Evolutionary conservation across 2,329 filamentous ascomycete species (phyloP), one percentile per base, ranked within the genome.

Genomic region (Chaetomiaceae sp.): DNA sequence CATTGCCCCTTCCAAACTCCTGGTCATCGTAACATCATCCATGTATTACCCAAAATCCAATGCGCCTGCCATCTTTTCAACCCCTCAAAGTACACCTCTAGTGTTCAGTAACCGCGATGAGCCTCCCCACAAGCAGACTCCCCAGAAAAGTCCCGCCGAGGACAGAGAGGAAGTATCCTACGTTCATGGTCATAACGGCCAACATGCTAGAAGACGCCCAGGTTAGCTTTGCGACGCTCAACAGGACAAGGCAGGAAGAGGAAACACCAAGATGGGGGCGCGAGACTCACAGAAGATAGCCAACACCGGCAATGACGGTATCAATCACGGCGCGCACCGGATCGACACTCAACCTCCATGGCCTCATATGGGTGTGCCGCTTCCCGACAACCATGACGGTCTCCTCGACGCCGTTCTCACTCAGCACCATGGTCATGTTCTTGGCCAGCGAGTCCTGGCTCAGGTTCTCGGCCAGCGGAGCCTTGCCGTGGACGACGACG

Each of bases 151-250:
- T 79, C 31, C 86, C 86, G 4, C 75, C 85, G 10, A 95, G 76
- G 7, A 89, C 74, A 0, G 85, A 87, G 45, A 88, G 66, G 66
- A 90, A 90, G 65, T 90, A 91, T 17, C 87, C 87, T 19, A 90
- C 77, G 61, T 91, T 91, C 72, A 87, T 80, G 2, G 86, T 87
- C 87, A 91, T 96, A 64, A 95, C 86, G 13, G 87, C 88, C 70
- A 96, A 72, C 90, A 96, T 96, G 53, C 90, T 96, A n/a, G 34
- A n/a, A 21, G 5, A 4, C 13, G 39, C 44, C 17, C n/a, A n/a
- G 54, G 16, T 44, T 17, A 56, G 51, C 17, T n/a, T n/a, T n/a
- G n/a, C n/a, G n/a, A n/a, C n/a, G n/a, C n/a, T n/a, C n/a, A n/a
- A n/a, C n/a, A n/a, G n/a, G n/a, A n/a, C n/a, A n/a, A n/a, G n/a